Evolutionary conservation across 441 rosid species (phyloP).

Genomic region (Macaranga tanarius): DNA sequence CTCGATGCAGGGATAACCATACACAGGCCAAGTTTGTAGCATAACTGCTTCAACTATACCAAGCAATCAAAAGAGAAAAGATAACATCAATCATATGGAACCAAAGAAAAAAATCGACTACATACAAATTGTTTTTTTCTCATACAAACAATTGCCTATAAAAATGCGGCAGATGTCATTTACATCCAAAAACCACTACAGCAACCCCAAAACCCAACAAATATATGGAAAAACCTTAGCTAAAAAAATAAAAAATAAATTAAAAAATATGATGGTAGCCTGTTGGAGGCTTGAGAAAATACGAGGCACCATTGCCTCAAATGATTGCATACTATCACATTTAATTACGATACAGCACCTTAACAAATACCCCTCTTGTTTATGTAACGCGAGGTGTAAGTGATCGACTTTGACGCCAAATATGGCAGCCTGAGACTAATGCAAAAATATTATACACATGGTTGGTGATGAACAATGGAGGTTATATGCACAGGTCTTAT

Average conservation of each 20-base stretch:
- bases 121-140: slow-evolving; percentile 25
- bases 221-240: slow-evolving; percentile 23
- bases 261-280: slow-evolving; percentile 23
- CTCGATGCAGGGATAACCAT: no score
- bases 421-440: slow-evolving; percentile 27
- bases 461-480: slow-evolving; percentile 28
- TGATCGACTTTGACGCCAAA: slow-evolving; percentile 32
- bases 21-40: not conserved
- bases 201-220: slow-evolving; percentile 31
- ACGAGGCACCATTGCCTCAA: slow-evolving; percentile 27
- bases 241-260: slow-evolving; percentile 14
- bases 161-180: slow-evolving; percentile 29
- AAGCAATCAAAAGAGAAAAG: not conserved
- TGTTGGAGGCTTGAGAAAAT: slow-evolving; percentile 29
- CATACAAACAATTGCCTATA: slow-evolving; percentile 37
- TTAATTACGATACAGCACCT: slow-evolving; percentile 31
- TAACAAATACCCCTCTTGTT: slow-evolving; percentile 42
- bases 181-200: slow-evolving; percentile 35
- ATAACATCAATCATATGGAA: no score
- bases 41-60: not conserved
- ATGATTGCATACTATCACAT: slow-evolving; percentile 37
- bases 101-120: slow-evolving; percentile 1
- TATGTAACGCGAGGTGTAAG: slow-evolving; percentile 42
- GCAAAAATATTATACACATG: slow-evolving; percentile 34
- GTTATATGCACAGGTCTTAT: slow-evolving; percentile 46